Percentiles rank a stretch among this genome's conserved stretches.
These are phyloP conservation scores for Naganishia sp. DNA, from an alignment of 1,284 basidiomycete species.

Conservation along the genomic window DNA sequence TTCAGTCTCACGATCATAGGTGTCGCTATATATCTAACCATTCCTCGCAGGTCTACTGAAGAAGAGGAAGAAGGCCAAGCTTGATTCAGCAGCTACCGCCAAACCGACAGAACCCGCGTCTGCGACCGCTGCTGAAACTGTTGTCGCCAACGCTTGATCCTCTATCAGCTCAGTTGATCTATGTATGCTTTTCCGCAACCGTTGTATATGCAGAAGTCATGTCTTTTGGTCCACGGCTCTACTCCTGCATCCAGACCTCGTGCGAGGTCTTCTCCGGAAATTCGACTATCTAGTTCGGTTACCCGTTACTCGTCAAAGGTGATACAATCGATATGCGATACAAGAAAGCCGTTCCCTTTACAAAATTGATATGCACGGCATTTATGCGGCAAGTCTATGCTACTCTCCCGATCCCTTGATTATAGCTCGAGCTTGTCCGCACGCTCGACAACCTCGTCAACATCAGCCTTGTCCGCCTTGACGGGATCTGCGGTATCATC, in stretches of 20 bases:
- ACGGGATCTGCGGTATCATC: constrained; percentile 8
- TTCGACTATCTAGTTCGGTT: no score
- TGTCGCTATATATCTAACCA: constrained; percentile 32
- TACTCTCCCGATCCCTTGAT: not conserved
- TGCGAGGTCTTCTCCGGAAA: no score
- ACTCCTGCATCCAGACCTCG: no score
- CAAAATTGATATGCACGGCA: not conserved
- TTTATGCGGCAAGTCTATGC: not conserved
- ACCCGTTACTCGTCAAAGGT: not conserved
- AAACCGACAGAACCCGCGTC: not conserved
- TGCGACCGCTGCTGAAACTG: constrained; percentile 10
- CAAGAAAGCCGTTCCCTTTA: not conserved
- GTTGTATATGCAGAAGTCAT: not conserved
- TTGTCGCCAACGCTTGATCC: constrained; percentile 5
- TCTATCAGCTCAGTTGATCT: not conserved
- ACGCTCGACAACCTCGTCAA: constrained; percentile 22
- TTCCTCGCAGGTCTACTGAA: constrained; percentile 64
- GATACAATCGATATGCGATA: not conserved
- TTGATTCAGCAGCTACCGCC: constrained; percentile 36
- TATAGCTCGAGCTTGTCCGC: constrained; percentile 28
- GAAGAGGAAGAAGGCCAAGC: constrained; percentile 82
- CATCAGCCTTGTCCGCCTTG: constrained; percentile 15
- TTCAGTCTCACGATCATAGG: constrained; percentile 27
- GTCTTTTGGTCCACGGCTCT: not conserved
- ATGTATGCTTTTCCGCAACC: no score